A percentile compares a stretch with the other conserved stretches of the same genome.
Conservation (phyloP, 2,329 filamentous ascomycete species). For the Aspergillus bombycis region DNA sequence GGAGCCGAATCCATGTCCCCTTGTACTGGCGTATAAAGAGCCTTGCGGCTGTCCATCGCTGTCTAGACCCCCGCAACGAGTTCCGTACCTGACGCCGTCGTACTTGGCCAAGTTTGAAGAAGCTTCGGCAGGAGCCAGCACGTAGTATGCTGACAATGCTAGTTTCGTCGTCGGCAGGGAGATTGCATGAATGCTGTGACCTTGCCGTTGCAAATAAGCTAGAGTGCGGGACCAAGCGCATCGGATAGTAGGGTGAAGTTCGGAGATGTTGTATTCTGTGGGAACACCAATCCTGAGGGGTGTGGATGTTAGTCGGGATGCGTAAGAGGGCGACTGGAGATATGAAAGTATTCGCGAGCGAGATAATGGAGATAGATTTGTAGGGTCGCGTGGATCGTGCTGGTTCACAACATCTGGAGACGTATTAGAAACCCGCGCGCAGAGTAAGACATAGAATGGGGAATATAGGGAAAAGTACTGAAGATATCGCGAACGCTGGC, state of each 20-base stretch:
- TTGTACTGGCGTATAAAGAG: constrained; percentile 72
- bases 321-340: constrained; percentile 37
- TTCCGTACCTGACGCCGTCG: constrained; percentile 92
- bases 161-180: constrained; percentile 81
- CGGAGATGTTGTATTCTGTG: constrained; percentile 83
- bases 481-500: constrained; percentile 57
- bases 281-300: constrained; percentile 61
- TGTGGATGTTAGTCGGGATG: constrained; percentile 27
- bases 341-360: constrained; percentile 55
- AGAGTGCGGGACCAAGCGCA: constrained; percentile 70
- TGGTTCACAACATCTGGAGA: constrained; percentile 54
- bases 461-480: constrained; percentile 32
- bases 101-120: constrained; percentile 96
- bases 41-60: constrained; percentile 56
- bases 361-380: constrained; percentile 63
- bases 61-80: constrained; percentile 54
- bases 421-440: constrained; percentile 17
- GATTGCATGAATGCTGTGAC: constrained; percentile 73
- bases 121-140: constrained; percentile 92
- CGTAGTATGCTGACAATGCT: constrained; percentile 90
- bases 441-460: no score
- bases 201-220: constrained; percentile 61
- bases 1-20: constrained; percentile 74
- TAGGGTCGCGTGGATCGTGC: constrained; percentile 74
- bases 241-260: constrained; percentile 72